Evolutionary conservation across 495 filamentous ascomycete species (phyloP), one percentile per base, ranked within the genome.

Genomic region (Penicillium bovifimosum): DNA sequence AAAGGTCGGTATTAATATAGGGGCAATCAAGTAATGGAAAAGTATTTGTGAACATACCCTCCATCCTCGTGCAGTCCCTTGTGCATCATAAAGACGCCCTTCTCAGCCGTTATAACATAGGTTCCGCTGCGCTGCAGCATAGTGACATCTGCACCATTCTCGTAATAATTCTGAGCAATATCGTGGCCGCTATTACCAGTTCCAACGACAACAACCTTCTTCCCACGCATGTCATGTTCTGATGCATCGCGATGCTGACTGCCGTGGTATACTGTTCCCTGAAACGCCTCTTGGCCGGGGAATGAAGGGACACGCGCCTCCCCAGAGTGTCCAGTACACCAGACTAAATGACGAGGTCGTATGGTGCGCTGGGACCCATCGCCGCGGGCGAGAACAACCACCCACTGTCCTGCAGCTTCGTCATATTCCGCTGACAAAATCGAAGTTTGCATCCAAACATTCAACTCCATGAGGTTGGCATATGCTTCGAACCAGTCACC

Each of bases 171-270:
- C 65, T 92, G 86, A 10, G 86, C 84, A 54, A 93, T 93, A 60
- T 93, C 90, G 57, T 91, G 85, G n/a, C 79, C 81, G 14, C 86
- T 90, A 61, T 91, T 93, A 61, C 89, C 87, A 38, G 83, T 86
- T 3, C 90, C 90, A 4, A 95, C 81, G 1, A 95, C 80, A n/a
- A 92, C 68, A 0, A 82, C 89, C 47, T 83, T 86, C 61, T 85
- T 88, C 5, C 80, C 81, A 9, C 69, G 67, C 7, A 72, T 63
- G 32, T 70, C 58, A 13, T 53, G 47, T 17, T 67, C 54, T 8
- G 70, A 64, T 1, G 72, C 72, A 42, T 75, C 70, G 10, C 52
- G 47, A 55, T 76, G 71, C 40, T 75, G 63, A 17, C 66, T 74
- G 5, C 63, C 71, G 36, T 80, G 77, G 48, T 74, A 76, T 4